Conservation (phyloP, 768 basidiomycete genomes). For the Cyclocybe cylindracea region DNA sequence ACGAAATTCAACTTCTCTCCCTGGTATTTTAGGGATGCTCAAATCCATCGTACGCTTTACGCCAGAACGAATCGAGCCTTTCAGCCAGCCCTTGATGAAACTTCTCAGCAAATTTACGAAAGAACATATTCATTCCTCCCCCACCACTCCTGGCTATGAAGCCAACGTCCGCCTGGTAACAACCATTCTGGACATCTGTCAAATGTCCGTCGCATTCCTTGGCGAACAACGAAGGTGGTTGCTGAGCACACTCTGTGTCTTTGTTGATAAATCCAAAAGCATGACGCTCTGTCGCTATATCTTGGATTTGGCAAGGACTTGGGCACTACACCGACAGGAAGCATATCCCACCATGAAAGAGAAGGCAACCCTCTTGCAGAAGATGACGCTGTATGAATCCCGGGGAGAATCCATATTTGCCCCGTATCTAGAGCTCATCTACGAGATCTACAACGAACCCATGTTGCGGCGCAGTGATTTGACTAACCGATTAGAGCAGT, state of each 20-base stretch:
- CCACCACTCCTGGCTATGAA: slow-evolving; percentile 52
- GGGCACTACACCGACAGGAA: slow-evolving; percentile 88
- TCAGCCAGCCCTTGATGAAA: slow-evolving; percentile 74
- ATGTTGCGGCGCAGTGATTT: slow-evolving; percentile 86
- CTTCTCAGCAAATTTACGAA: slow-evolving; percentile 83
- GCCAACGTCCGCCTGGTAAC: slow-evolving; percentile 65
- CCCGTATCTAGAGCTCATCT: slow-evolving; percentile 85
- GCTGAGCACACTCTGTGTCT: slow-evolving; percentile 70
- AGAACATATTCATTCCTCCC: slow-evolving; percentile 73
- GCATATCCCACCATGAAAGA: slow-evolving; percentile 93
- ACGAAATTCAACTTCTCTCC: slow-evolving; percentile 68
- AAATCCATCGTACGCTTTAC: slow-evolving; percentile 80
- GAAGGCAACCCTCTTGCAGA: slow-evolving; percentile 85
- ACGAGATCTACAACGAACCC: slow-evolving; percentile 92
- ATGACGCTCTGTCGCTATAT: slow-evolving; percentile 77
- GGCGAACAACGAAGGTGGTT: slow-evolving; percentile 86
- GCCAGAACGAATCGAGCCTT: slow-evolving; percentile 83
- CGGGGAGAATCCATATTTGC: slow-evolving; percentile 80
- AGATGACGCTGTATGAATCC: slow-evolving; percentile 83
- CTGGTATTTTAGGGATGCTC: slow-evolving; percentile 84
- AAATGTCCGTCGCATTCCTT: slow-evolving; percentile 75
- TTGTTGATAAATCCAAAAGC: slow-evolving; percentile 91
- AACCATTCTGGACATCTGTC: slow-evolving; percentile 86
- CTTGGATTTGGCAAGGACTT: slow-evolving; percentile 82
- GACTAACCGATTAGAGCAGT: slow-evolving; percentile 88